Evolutionary conservation across 192 early-diverging fungal genomes (phyloP).

Genomic region (Rhizoclosmatium sp.): DNA sequence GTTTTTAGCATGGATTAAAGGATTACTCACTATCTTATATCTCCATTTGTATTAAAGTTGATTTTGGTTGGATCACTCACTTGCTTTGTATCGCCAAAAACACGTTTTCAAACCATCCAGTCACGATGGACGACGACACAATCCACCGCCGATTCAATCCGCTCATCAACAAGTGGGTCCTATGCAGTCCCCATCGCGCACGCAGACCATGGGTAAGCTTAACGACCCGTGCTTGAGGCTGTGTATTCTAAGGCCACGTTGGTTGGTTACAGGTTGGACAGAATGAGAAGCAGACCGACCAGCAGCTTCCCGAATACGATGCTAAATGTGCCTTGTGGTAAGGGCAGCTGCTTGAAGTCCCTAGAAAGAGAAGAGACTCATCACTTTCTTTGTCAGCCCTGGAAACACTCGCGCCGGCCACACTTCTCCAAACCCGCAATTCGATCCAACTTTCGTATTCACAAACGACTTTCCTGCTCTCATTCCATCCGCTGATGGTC

Average conservation of each 20-base stretch:
- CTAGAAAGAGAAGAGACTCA: neutral
- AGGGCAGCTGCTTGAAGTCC: neutral
- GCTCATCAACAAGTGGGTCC: constrained; percentile 89
- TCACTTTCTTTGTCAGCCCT: constrained; percentile 67
- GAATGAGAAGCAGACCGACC: constrained; percentile 58
- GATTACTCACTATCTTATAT: too few species aligned
- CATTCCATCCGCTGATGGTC: constrained; percentile 27
- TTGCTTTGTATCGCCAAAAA: neutral
- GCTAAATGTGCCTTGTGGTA: constrained; percentile 77
- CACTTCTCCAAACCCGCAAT: constrained; percentile 72
- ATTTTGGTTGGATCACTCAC: neutral
- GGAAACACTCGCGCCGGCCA: constrained; percentile 81
- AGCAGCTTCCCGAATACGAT: constrained; percentile 70
- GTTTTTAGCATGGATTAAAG: too few species aligned
- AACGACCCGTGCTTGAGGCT: neutral
- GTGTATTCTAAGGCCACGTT: neutral
- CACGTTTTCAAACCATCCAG: neutral
- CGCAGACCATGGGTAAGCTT: constrained; percentile 91
- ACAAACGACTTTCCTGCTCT: constrained; percentile 95
- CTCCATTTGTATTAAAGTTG: neutral
- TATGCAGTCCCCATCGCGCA: constrained; percentile 96
- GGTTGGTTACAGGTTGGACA: constrained; percentile 46
- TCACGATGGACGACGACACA: constrained; percentile 6
- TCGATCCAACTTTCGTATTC: constrained; percentile 84
- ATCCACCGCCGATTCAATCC: constrained; percentile 89